A percentile compares a stretch with the other conserved stretches of the same genome.
phyloP scores from a whole-genome alignment of 1,139 yeast species.

The Pichia sp. region DNA sequence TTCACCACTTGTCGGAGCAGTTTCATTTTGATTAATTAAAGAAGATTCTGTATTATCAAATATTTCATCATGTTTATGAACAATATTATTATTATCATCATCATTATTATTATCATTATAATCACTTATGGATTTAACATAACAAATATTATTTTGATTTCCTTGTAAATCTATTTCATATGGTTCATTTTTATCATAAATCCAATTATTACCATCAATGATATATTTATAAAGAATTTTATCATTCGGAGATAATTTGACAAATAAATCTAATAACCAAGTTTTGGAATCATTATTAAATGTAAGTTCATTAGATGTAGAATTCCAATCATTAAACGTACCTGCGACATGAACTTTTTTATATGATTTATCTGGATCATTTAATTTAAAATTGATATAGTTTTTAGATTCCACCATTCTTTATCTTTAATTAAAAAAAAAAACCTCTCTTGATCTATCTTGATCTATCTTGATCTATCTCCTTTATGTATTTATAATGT shows the following conservation, averaged over 20 bases:
- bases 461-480: no score
- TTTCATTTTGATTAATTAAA: not conserved
- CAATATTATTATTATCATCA: not conserved
- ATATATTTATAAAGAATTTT: slow-evolving; percentile 26
- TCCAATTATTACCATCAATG: slow-evolving; percentile 21
- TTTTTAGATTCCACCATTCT: not conserved
- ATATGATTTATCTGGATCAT: slow-evolving; percentile 6
- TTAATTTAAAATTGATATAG: slow-evolving; percentile 4
- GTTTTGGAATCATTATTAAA: slow-evolving; percentile 5
- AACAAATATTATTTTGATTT: slow-evolving; percentile 19
- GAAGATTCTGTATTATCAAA: slow-evolving; percentile 5
- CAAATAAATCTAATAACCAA: slow-evolving; percentile 11
- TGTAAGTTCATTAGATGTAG: slow-evolving; percentile 1
- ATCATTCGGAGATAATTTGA: slow-evolving; percentile 9
- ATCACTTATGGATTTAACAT: slow-evolving; percentile 8
- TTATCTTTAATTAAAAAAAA: no score
- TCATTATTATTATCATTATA: not conserved
- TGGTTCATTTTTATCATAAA: slow-evolving; percentile 18
- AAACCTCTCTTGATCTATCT: no score
- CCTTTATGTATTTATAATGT: no score
- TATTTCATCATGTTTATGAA: no score
- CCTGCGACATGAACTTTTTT: slow-evolving; percentile 18
- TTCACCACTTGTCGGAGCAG: slow-evolving; percentile 10
- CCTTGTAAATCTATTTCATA: slow-evolving; percentile 22
- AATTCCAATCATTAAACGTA: slow-evolving; percentile 18